Percentiles rank a stretch among this genome's conserved stretches.
Evolutionary conservation across 352 stramenopile genomes (phyloP).

Genomic region (Stramenopiles sp.): DNA sequence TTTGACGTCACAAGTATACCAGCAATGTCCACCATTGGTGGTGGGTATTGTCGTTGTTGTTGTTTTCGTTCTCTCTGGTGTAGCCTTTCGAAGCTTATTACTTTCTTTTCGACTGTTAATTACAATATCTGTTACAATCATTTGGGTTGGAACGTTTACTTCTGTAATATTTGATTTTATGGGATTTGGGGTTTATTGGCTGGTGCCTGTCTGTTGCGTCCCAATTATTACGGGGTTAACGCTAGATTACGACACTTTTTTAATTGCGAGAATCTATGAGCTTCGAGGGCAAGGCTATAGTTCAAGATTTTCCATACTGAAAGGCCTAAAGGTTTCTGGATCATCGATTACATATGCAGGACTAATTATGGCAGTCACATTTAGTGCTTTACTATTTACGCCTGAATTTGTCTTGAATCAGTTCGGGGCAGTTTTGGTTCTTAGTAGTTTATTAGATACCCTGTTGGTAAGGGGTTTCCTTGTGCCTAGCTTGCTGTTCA

Average conservation of each 20-base stretch:
- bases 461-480: conserved; percentile 18
- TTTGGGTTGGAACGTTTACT: no score
- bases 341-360: conserved; percentile 18
- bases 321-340: conserved; percentile 17
- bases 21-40: no score
- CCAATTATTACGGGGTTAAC: conserved; percentile 19
- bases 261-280: conserved; percentile 17
- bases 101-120: no score
- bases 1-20: no score
- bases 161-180: neutral
- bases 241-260: conserved; percentile 19
- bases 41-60: no score
- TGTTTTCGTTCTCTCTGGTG: no score
- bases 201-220: conserved; percentile 16
- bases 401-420: conserved; percentile 15
- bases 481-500: conserved; percentile 15
- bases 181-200: conserved; percentile 14
- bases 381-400: conserved; percentile 15
- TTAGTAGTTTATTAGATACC: conserved; percentile 16
- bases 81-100: no score
- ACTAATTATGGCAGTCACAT: conserved; percentile 19
- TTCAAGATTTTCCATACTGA: conserved; percentile 15
- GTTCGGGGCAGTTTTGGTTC: conserved; percentile 15
- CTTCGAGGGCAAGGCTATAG: conserved; percentile 14
- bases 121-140: no score